Conservation (phyloP, 2,329 filamentous ascomycete genomes). For the Fusarium camptoceras region DNA sequence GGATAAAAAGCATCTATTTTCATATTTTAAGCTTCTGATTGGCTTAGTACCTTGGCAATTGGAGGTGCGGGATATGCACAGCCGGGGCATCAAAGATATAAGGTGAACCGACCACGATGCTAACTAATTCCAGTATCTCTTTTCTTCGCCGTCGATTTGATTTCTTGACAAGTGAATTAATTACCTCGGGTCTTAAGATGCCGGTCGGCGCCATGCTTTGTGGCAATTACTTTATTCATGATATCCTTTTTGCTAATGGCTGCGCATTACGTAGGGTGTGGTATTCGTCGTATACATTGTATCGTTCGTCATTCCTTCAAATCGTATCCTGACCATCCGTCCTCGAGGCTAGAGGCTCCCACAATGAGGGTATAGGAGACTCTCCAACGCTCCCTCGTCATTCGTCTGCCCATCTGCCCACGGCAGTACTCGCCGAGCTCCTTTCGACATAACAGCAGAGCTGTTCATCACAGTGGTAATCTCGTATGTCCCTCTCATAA, state of each 20-base stretch:
- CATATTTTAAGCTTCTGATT: background rate
- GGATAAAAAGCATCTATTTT: background rate
- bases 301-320: slow-evolving; percentile 8
- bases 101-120: background rate
- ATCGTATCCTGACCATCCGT: background rate
- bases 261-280: background rate
- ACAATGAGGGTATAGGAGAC: slow-evolving; percentile 17
- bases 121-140: slow-evolving; percentile 1
- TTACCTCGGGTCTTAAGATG: background rate
- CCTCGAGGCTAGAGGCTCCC: slow-evolving; percentile 5
- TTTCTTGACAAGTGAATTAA: background rate
- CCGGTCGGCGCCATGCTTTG: background rate
- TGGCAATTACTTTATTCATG: background rate
- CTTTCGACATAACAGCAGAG: slow-evolving; percentile 11
- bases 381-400: slow-evolving; percentile 26
- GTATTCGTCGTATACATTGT: background rate
- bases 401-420: slow-evolving; percentile 24
- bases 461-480: background rate
- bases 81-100: background rate
- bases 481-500: background rate
- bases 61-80: background rate
- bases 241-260: background rate
- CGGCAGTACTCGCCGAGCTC: slow-evolving; percentile 14
- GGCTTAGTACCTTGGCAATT: background rate
- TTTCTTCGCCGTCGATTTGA: background rate